Conservation (phyloP, 352 stramenopile species). For the Lagenidium giganteum region DNA sequence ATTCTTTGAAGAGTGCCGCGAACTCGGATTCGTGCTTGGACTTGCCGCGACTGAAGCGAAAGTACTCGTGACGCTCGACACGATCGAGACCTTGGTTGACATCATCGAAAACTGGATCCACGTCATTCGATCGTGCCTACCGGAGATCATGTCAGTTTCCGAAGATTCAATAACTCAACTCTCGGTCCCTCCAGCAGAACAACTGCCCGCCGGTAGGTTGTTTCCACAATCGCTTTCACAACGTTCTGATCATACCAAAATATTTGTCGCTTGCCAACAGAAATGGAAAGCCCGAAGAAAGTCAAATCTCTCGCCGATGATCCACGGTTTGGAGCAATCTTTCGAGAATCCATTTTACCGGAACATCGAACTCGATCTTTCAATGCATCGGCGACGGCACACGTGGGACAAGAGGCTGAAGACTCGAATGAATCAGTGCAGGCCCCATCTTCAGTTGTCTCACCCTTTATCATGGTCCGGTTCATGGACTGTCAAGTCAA, state of each 20-base stretch:
- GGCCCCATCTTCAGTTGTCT: constrained; percentile 16
- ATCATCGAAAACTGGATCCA: constrained; percentile 60
- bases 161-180: not conserved
- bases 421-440: not conserved
- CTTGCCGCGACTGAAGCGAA: constrained; percentile 50
- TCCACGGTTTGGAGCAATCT: constrained; percentile 64
- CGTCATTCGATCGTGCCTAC: constrained; percentile 35
- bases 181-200: constrained; percentile 3
- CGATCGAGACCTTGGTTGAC: constrained; percentile 56
- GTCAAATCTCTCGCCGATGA: constrained; percentile 63
- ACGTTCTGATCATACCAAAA: too few relatives aligned
- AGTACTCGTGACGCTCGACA: constrained; percentile 52
- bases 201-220: not conserved
- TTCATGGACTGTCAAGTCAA: constrained; percentile 80
- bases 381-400: too few relatives aligned
- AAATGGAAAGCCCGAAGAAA: constrained; percentile 44
- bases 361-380: constrained; percentile 13
- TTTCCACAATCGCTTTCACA: not conserved
- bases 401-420: too few relatives aligned
- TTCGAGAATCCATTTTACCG: constrained; percentile 19
- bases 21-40: constrained; percentile 49
- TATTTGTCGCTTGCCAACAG: constrained; percentile 2
- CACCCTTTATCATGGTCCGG: constrained; percentile 62
- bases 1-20: constrained; percentile 46
- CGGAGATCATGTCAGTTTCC: constrained; percentile 25